Base-by-base conservation (phyloP, 768 basidiomycete species). In the Ephemerocybe angulata region DNA sequence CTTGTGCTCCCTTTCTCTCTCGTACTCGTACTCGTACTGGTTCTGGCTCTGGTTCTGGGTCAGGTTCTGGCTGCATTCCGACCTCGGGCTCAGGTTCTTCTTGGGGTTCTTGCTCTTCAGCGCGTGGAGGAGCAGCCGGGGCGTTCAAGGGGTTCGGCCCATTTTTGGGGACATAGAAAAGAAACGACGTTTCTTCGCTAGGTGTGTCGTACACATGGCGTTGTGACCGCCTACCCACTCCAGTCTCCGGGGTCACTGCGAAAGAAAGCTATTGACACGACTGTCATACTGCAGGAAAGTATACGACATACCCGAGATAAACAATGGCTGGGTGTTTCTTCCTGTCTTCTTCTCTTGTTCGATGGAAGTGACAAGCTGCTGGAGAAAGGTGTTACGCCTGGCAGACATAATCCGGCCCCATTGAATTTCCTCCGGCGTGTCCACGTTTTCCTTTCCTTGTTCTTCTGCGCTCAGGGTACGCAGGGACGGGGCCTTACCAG, bases 371-470 rank as follows among this genome's bases (percentile, higher is more conserved):
- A 90, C 84, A 31, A 90, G 80, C 56, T 81, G 83, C 56, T 83
- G 81, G 46, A 90, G 76, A 63, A 94, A 93, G 33, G 77, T 63
- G 60, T 86, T 86, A 57, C 93, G 78, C 37, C 84, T 78, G 33
- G 75, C 71, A 29, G 87, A 84, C 92, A 93, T 94, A 62, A 73
- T 72, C 57, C 69, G 75, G 19, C 89, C 93, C 83, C 87, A 93
- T 48, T 85, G 81, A 35, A 89, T 71, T 70, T 96, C 93, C 52
- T 88, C 87, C 10, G 67, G 61, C 0, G 86, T 84, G 66, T 96
- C 93, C 33, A 90, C 74, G 63, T 96, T 93, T 73, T 94, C 90
- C 50, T 66, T 65, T 4, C 65, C 66, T 64, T 78, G 70, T 62
- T 91, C 85, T 27, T 76, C 74, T 31, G 76, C 74, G 41, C 76